These are phyloP conservation scores for Aciculoconidium aculeatum DNA, from an alignment of 805 yeast species.

Conservation along the genomic window DNA sequence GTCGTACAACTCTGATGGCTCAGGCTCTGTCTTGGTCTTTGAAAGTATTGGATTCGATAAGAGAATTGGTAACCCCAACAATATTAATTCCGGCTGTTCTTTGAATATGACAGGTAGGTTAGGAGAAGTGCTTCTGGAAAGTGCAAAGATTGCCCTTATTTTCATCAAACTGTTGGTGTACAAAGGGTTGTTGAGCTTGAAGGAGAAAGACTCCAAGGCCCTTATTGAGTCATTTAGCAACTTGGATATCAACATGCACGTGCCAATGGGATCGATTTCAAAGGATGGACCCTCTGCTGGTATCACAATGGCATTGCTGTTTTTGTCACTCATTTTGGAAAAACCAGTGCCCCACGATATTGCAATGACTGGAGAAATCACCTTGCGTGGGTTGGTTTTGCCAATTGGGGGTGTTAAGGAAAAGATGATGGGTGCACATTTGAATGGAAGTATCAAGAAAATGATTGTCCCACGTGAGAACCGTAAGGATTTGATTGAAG, in stretches of 20 bases:
- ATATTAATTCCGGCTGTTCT: constrained; percentile 17
- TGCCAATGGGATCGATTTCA: constrained; percentile 43
- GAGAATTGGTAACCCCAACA: constrained; percentile 20
- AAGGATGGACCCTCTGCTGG: constrained; percentile 50
- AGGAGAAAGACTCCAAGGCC: constrained; percentile 21
- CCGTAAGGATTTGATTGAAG: constrained; percentile 61
- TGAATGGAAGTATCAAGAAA: constrained; percentile 49
- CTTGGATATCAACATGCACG: constrained; percentile 51
- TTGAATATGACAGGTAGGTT: constrained; percentile 74
- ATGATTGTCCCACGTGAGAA: constrained; percentile 70
- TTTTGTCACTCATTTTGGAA: constrained; percentile 37
- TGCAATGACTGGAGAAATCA: constrained; percentile 87
- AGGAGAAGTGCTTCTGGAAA: constrained; percentile 76
- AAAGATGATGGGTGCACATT: constrained; percentile 72
- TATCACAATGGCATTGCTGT: constrained; percentile 44
- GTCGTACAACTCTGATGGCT: constrained; percentile 82
- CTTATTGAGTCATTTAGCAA: constrained; percentile 42
- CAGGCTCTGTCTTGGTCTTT: constrained; percentile 74
- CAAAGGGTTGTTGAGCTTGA: constrained; percentile 26
- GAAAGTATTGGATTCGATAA: constrained; percentile 68
- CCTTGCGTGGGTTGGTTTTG: constrained; percentile 68
- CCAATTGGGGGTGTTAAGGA: constrained; percentile 83
- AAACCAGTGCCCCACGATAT: constrained; percentile 42
- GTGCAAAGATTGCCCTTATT: constrained; percentile 72
- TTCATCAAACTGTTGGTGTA: constrained; percentile 57